These are phyloP conservation scores for Dothistroma pini DNA, from an alignment of 2,329 filamentous ascomycete species.

Conservation along the genomic window DNA sequence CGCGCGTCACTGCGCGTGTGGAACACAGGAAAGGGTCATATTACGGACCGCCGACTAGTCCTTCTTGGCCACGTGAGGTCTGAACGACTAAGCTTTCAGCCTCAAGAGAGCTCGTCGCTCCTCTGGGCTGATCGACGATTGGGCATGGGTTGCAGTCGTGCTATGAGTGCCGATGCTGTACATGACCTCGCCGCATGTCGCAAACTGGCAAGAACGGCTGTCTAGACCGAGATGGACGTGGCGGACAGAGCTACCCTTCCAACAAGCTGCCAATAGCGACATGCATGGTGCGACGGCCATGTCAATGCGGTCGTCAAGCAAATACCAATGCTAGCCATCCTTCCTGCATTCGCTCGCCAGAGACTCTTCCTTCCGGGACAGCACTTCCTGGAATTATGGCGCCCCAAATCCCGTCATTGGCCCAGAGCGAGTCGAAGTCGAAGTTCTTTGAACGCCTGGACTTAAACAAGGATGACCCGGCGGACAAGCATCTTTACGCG, in stretches of 20 bases:
- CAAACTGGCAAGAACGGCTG: background rate
- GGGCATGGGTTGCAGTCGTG: background rate
- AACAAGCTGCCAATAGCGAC: background rate
- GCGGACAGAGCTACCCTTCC: background rate
- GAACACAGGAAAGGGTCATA: background rate
- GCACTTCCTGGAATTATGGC: slow-evolving; percentile 21
- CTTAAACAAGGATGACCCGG: slow-evolving; percentile 35
- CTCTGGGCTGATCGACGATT: background rate
- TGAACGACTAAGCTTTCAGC: background rate
- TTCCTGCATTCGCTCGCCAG: background rate
- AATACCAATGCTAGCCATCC: background rate
- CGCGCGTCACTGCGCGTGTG: slow-evolving; percentile 1
- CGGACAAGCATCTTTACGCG: slow-evolving; percentile 37
- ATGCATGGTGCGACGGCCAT: background rate
- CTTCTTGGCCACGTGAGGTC: slow-evolving; percentile 2
- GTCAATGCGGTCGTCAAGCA: background rate
- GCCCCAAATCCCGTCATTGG: slow-evolving; percentile 30
- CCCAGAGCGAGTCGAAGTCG: slow-evolving; percentile 45
- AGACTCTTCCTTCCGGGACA: background rate
- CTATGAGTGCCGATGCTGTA: slow-evolving; percentile 4
- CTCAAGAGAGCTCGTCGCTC: background rate
- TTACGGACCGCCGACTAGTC: background rate
- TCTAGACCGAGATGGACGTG: background rate
- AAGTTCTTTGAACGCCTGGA: slow-evolving; percentile 42
- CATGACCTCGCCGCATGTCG: slow-evolving; percentile 1